phyloP scores from a whole-genome alignment of 2,329 filamentous ascomycete genomes.

The Fusarium nematophilum region DNA sequence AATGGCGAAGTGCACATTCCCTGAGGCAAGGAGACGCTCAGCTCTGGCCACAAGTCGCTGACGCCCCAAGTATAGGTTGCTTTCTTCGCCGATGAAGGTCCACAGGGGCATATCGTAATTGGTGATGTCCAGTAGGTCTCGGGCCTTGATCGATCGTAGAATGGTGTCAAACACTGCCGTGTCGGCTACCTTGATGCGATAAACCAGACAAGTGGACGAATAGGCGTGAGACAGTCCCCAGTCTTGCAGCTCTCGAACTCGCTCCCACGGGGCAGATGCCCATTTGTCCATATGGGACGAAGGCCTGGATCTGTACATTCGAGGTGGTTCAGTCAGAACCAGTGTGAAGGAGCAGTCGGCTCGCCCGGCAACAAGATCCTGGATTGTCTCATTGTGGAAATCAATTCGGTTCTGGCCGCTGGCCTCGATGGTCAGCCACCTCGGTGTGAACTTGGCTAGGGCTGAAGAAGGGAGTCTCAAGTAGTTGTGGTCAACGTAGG shows the following conservation, averaged over 20 bases:
- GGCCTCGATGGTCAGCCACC: conserved; percentile 24
- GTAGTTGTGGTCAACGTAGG: conserved; percentile 57
- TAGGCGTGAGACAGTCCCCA: conserved; percentile 22
- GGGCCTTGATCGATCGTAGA: conserved; percentile 34
- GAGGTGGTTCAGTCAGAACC: conserved; percentile 63
- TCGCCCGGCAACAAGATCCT: conserved; percentile 56
- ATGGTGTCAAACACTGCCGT: conserved; percentile 1
- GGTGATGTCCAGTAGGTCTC: conserved; percentile 41
- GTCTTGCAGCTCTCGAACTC: conserved; percentile 44
- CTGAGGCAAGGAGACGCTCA: conserved; percentile 39
- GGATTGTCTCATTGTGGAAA: conserved; percentile 61
- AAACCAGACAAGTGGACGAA: conserved; percentile 57
- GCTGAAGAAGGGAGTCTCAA: conserved; percentile 1
- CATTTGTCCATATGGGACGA: background rate
- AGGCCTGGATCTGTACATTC: conserved; percentile 53
- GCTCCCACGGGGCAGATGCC: conserved; percentile 40
- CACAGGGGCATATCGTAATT: conserved; percentile 36
- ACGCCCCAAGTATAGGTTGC: conserved; percentile 18
- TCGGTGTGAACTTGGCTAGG: conserved; percentile 21
- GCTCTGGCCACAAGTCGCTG: conserved; percentile 37
- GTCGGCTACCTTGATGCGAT: conserved; percentile 47
- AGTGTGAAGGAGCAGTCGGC: conserved; percentile 56
- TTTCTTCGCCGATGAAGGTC: conserved; percentile 35
- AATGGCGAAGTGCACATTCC: conserved; percentile 58
- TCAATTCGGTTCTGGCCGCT: conserved; percentile 50